These are phyloP conservation scores for Mycena albidolilacea DNA, from an alignment of 768 basidiomycete genomes.

Conservation along the genomic window DNA sequence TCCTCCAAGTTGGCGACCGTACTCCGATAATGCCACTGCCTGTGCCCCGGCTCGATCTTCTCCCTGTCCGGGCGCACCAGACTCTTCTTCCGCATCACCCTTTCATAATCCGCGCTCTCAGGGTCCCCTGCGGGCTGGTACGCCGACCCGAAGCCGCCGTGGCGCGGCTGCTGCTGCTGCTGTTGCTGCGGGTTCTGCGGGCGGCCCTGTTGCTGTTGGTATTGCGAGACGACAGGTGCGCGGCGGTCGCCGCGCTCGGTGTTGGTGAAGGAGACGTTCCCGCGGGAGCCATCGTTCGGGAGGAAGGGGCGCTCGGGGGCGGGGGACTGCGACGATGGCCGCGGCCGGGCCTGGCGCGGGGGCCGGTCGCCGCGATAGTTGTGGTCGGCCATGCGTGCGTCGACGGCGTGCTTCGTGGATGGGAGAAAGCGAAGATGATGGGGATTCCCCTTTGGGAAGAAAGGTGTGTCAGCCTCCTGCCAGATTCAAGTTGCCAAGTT, in stretches of 20 bases:
- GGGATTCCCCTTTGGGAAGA: too few species aligned
- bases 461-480: too few species aligned
- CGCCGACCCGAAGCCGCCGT: constrained; percentile 51
- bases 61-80: constrained; percentile 94
- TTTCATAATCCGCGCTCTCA: constrained; percentile 61
- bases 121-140: constrained; percentile 51
- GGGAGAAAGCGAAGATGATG: too few species aligned
- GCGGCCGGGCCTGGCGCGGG: constrained; percentile 69
- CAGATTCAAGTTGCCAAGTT: too few species aligned
- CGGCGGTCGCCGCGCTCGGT: constrained; percentile 80
- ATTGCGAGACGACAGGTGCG: constrained; percentile 61
- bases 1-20: constrained; percentile 87
- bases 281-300: constrained; percentile 53
- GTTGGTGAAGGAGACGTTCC: constrained; percentile 78
- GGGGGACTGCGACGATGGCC: constrained; percentile 55
- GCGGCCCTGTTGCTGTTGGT: too few species aligned
- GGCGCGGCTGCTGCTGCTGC: constrained; percentile 33
- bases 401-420: too few species aligned
- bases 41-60: constrained; percentile 95
- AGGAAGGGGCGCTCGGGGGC: constrained; percentile 51
- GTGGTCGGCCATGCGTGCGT: too few species aligned
- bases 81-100: constrained; percentile 88
- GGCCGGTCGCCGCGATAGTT: constrained; percentile 62
- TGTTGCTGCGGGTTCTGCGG: too few species aligned
- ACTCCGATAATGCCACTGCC: constrained; percentile 94